Percentiles rank a stretch among this genome's conserved stretches.
phyloP scores from a whole-genome alignment of 1,139 yeast genomes.

The Saccharomyces hybrid region DNA sequence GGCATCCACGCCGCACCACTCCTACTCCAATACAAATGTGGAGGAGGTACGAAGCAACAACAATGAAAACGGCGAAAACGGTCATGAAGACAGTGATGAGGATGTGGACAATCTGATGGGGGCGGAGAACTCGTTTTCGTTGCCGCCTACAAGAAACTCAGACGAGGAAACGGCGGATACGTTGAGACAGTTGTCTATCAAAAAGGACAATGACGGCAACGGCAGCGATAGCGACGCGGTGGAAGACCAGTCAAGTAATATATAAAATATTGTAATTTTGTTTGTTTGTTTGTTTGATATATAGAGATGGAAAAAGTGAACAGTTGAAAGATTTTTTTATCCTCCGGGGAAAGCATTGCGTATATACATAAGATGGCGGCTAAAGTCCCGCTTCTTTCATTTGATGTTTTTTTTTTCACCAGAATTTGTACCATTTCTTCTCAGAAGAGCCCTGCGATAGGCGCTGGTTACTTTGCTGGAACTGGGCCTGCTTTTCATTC shows the following conservation, averaged over 20 bases:
- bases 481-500: neutral
- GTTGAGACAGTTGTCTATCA: neutral
- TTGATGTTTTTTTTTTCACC: constrained; percentile 15
- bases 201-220: constrained; percentile 3
- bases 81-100: constrained; percentile 3
- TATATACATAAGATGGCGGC: constrained; percentile 3
- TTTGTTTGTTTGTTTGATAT: neutral
- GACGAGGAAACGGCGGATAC: constrained; percentile 1
- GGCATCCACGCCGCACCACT: constrained; percentile 1
- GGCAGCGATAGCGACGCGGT: constrained; percentile 7
- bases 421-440: constrained; percentile 29
- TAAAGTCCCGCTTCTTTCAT: neutral
- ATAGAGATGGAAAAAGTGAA: constrained; percentile 2
- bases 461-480: constrained; percentile 8
- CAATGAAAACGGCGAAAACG: constrained; percentile 7
- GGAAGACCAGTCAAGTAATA: constrained; percentile 6
- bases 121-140: constrained; percentile 17
- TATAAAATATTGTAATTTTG: neutral
- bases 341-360: neutral
- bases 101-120: constrained; percentile 8
- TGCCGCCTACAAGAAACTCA: constrained; percentile 12
- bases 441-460: neutral
- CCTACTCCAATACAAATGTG: constrained; percentile 2
- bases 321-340: neutral
- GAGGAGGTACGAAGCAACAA: constrained; percentile 3